Evolutionary conservation across 108 stramenopile species (phyloP).

Genomic region (Nitzschia sp.): DNA sequence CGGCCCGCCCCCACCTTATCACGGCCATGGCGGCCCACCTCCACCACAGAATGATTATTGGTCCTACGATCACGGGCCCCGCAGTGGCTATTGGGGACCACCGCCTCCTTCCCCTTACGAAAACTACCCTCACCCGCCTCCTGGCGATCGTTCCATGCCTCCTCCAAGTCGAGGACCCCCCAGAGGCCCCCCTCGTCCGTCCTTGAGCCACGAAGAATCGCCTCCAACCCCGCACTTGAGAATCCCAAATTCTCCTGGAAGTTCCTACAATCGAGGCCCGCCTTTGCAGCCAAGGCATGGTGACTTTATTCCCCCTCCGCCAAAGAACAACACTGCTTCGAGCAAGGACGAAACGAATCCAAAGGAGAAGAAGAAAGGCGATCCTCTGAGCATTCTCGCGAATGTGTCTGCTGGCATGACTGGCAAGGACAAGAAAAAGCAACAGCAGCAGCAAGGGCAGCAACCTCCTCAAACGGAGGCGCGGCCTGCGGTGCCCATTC

Average conservation of each 20-base stretch:
- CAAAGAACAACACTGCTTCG: background rate
- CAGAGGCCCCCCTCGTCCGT: constrained; percentile 1
- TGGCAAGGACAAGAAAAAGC: constrained; percentile 19
- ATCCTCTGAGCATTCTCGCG: constrained; percentile 41
- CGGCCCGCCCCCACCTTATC: background rate
- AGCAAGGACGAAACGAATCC: background rate
- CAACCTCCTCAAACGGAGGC: background rate
- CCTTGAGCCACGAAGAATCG: constrained; percentile 8
- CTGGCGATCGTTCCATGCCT: background rate
- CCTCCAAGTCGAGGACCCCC: constrained; percentile 13
- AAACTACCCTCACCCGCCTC: constrained; percentile 1
- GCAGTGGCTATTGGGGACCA: constrained; percentile 10
- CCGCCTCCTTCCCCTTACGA: constrained; percentile 12
- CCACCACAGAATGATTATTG: constrained; percentile 8
- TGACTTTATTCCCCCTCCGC: background rate
- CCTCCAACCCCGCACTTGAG: constrained; percentile 2
- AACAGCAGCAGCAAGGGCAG: constrained; percentile 15
- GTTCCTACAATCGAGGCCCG: background rate
- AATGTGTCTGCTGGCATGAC: constrained; percentile 43
- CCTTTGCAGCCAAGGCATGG: constrained; percentile 6
- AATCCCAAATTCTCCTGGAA: constrained; percentile 12
- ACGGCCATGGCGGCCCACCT: constrained; percentile 12
- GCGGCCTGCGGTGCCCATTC: constrained; percentile 12
- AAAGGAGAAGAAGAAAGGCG: constrained; percentile 31
- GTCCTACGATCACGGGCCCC: constrained; percentile 1